Evolutionary conservation across 345 rosid species (phyloP), one percentile per base, ranked within the genome.

Genomic region (Eucalyptus albens): DNA sequence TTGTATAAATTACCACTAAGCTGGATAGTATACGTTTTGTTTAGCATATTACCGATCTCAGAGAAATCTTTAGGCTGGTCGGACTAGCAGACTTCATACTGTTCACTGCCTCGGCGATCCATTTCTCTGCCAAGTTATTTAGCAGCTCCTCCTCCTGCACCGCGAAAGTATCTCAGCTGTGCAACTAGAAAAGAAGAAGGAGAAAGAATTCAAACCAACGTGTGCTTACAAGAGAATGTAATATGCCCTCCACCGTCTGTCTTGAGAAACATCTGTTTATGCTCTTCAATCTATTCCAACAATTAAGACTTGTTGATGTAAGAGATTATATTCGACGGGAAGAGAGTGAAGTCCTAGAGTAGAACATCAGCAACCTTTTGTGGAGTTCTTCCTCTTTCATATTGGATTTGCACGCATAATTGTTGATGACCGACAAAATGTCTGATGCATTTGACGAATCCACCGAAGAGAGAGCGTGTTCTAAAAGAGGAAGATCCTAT

Each of bases 201-300:
- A 55, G n/a, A 21, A 6, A 87, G 19, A n/a, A 50, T 6, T 26
- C 45, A 26, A 17, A 27, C n/a, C n/a, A 29, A 31, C 31, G 24
- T 22, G 33, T n/a, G 82, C 86, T 88, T 42, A 88, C 89, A 7
- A 88, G 67, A 49, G 72, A 88, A 21, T 3, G n/a, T 21, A 88
- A 50, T 50, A 88, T 87, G 87, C 72, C 88, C 65, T 90, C 91
- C 19, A 72, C 87, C 10, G 86, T 88, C 22, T 87, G 65, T 44
- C 69, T 77, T 33, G 91, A 90, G 90, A 90, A 90, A 88, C 90
- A 88, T 37, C 31, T 86, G 86, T 90, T 90, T 19, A 90, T 90
- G 7, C 33, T 47, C 85, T 86, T 53, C 60, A 89, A 49, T 16
- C 90, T 89, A n/a, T 27, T 51, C 21, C 33, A 37, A 65, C 29